Evolutionary conservation across 306 rosid species (phyloP).

Genomic region (Pyrus pyrifolia): DNA sequence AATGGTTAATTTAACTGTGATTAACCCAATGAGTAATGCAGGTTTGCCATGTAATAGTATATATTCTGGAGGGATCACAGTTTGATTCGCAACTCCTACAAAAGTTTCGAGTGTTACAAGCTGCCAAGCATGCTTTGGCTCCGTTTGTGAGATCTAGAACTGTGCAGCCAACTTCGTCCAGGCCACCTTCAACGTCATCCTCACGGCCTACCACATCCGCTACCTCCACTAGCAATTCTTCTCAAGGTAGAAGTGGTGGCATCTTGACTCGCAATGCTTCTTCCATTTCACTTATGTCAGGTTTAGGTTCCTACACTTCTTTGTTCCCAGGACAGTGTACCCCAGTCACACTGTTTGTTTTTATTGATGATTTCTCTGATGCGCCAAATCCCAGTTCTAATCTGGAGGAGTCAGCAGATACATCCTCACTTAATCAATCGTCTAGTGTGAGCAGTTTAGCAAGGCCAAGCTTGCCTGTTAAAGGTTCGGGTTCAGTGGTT

Average conservation of each 20-base stretch:
- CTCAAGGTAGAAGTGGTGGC: conserved; percentile 63
- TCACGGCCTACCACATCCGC: conserved; percentile 34
- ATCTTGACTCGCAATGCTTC: conserved; percentile 57
- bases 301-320: conserved; percentile 82
- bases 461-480: conserved; percentile 51
- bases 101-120: conserved; percentile 71
- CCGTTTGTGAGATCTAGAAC: conserved; percentile 57
- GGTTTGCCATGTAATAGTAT: conserved; percentile 86
- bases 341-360: conserved; percentile 76
- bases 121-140: conserved; percentile 78
- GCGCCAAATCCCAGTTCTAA: conserved; percentile 34
- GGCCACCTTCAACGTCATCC: conserved; percentile 43
- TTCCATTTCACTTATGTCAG: conserved; percentile 69
- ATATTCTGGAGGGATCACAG: conserved; percentile 71
- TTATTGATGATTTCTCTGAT: conserved; percentile 67
- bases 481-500: conserved; percentile 79
- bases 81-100: conserved; percentile 60
- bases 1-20: conserved; percentile 11
- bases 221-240: conserved; percentile 39
- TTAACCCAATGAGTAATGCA: conserved; percentile 45
- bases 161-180: conserved; percentile 32
- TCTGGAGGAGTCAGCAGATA: conserved; percentile 55
- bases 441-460: conserved; percentile 44
- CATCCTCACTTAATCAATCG: conserved; percentile 40
- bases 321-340: conserved; percentile 94